These are phyloP conservation scores for Mucor racemosus DNA, from an alignment of 371 early-diverging fungal species.

Conservation along the genomic window DNA sequence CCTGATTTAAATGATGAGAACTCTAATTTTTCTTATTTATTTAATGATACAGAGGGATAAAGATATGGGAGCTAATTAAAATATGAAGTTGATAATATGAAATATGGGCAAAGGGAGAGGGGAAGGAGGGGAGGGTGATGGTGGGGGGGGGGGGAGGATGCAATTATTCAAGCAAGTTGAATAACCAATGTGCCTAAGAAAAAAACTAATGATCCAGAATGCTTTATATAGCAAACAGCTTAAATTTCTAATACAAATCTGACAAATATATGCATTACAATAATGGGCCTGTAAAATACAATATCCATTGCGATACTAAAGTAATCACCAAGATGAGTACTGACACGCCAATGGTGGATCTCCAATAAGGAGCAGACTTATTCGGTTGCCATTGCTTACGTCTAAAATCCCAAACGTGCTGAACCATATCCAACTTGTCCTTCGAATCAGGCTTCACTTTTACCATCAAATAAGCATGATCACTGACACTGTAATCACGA, in stretches of 20 bases:
- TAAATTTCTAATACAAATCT: no score
- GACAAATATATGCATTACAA: not conserved
- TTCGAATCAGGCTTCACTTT: slow-evolving; percentile 50
- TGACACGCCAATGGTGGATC: slow-evolving; percentile 26
- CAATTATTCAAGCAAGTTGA: no score
- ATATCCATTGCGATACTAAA: slow-evolving; percentile 12
- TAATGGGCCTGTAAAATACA: slow-evolving; percentile 8
- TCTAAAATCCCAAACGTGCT: slow-evolving; percentile 26
- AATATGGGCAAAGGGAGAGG: no score
- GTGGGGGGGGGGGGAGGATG: no score
- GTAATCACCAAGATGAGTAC: slow-evolving; percentile 14
- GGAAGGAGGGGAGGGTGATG: no score
- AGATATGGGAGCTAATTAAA: not conserved
- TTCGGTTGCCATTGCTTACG: slow-evolving; percentile 34
- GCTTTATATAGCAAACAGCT: no score
- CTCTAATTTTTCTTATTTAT: not conserved
- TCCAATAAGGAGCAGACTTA: slow-evolving; percentile 29
- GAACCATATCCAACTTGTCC: slow-evolving; percentile 20
- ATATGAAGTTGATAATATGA: not conserved
- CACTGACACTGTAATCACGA: slow-evolving; percentile 67
- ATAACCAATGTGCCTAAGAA: not conserved
- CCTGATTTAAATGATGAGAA: no score
- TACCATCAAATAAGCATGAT: slow-evolving; percentile 77
- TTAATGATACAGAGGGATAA: not conserved
- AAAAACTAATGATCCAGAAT: not conserved